These are phyloP conservation scores for Xylaria castorea DNA, from an alignment of 495 filamentous ascomycete species.

Conservation along the genomic window DNA sequence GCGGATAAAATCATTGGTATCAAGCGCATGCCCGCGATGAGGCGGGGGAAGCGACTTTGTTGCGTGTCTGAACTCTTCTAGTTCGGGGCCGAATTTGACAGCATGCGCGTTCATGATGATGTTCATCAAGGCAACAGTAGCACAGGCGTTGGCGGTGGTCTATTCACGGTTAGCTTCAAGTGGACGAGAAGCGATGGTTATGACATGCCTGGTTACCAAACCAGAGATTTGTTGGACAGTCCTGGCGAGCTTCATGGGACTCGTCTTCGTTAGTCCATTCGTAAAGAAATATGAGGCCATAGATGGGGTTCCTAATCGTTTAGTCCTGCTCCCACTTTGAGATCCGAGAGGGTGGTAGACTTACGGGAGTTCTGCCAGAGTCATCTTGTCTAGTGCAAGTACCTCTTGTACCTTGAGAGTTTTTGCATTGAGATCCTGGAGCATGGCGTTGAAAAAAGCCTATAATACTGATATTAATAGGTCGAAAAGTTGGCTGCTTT, in stretches of 20 bases:
- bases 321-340: slow-evolving; percentile 4
- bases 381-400: slow-evolving; percentile 73
- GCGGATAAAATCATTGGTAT: slow-evolving; percentile 77
- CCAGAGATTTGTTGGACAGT: slow-evolving; percentile 77
- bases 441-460: slow-evolving; percentile 85
- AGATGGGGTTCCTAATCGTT: slow-evolving; percentile 66
- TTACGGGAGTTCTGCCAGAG: slow-evolving; percentile 70
- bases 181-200: not conserved
- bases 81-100: slow-evolving; percentile 68
- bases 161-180: slow-evolving; percentile 38
- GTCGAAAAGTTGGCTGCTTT: not conserved
- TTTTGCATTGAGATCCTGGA: slow-evolving; percentile 76
- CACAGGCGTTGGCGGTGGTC: slow-evolving; percentile 84
- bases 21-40: slow-evolving; percentile 75
- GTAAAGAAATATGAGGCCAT: slow-evolving; percentile 85
- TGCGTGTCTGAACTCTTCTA: slow-evolving; percentile 73
- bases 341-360: slow-evolving; percentile 7
- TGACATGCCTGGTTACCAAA: slow-evolving; percentile 85
- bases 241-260: slow-evolving; percentile 35
- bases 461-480: slow-evolving; percentile 40
- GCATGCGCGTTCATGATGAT: slow-evolving; percentile 81
- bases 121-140: slow-evolving; percentile 85
- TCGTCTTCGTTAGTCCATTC: slow-evolving; percentile 66
- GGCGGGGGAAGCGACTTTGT: slow-evolving; percentile 72
- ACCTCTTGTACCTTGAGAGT: slow-evolving; percentile 80